Evolutionary conservation across 805 yeast species (phyloP), one percentile per base, ranked within the genome.

Genomic region (Candida caryicola): DNA sequence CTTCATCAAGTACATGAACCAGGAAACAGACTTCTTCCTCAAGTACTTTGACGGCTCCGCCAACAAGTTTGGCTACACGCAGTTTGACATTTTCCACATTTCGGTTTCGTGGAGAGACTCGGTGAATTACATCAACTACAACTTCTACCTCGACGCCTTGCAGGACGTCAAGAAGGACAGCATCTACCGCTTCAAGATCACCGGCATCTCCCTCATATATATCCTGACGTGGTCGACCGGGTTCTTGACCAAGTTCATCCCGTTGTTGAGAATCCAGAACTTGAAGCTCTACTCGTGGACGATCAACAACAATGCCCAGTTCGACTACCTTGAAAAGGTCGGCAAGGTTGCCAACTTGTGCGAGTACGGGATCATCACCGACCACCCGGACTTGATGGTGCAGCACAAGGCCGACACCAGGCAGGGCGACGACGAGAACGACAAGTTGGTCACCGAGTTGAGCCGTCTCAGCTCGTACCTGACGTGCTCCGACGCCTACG

Each of bases 281-380:
- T 46, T 66, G 47, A 55, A 54, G 34, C 49, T 69, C 27, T 65
- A 51, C 39, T 52, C 64, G 14, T 69, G 73, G 74, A 69, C 74
- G 7, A 47, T 69, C 32, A 69, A 69, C 44, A 61, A 43, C 28
- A 37, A 33, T n/a, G 41, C 41, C n/a, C 73, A 69, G 41, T 61
- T 51, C 32, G 60, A 63, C 23, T 66, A 66, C 47, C 55, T 67
- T 32, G 36, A 34, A 15, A 48, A 44, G 13, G 36, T 67, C 13
- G 62, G 69, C 26, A 39, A 38, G 31, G 28, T 36, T 4, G 57
- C 60, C 13, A 33, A 43, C 2, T 31, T 69, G 7, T 29, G 37
- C 2, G 66, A 64, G 31, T 66, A 55, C 40, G 74, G 71, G 1
- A 45, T 69, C 8, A 58, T 69, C 27, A 40, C 60, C 4, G 74